Evolutionary conservation across 768 basidiomycete genomes (phyloP), one percentile per base, ranked within the genome.

Genomic region (Heimioporus sp.): DNA sequence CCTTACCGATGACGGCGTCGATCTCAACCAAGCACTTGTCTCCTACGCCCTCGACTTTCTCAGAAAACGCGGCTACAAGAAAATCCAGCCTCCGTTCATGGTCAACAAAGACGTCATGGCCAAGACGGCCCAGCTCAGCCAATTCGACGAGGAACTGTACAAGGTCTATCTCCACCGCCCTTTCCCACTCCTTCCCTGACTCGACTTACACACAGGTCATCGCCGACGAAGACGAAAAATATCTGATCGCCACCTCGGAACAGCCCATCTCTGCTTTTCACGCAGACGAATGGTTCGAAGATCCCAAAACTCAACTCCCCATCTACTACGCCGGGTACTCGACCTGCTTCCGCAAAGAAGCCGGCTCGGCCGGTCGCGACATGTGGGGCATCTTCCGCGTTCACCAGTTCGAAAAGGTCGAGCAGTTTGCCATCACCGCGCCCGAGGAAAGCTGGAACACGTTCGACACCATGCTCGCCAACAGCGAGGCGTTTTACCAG

Each of bases 361-460:
- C 97, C 3, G 97, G 97, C 32, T 90, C 93, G 3, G 93, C 93
- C 9, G 97, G 97, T 4, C 87, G 93, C 49, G 97, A 99, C 61
- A 98, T 96, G 80, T 98, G 97, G 94, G 97, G 97, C 51, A 98
- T 98, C 72, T 99, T 99, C 85, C 91, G 97, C 20, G 96, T 99
- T 49, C 97, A 99, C 67, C 97, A 99, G 72, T 99, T 99, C 59
- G 97, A 99, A 74, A 99, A 99, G 77, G 82, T 99, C 47, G 97
- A 99, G 68, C 85, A 98, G 76, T 98, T 98, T 72, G 86, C 89
- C 74, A 80, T 99, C 61, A 98, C 96, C 8, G 88, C 92, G 21
- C 95, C 97, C 1, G 87, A 90, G 59, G 88, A 92, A 67, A 96
- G 94, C 65, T 94, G 95, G 87, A 87, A 84, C 68, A 88, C 86